Base-by-base conservation (phyloP, 176 grass and related monocot species). In the Oryza meridionalis region DNA sequence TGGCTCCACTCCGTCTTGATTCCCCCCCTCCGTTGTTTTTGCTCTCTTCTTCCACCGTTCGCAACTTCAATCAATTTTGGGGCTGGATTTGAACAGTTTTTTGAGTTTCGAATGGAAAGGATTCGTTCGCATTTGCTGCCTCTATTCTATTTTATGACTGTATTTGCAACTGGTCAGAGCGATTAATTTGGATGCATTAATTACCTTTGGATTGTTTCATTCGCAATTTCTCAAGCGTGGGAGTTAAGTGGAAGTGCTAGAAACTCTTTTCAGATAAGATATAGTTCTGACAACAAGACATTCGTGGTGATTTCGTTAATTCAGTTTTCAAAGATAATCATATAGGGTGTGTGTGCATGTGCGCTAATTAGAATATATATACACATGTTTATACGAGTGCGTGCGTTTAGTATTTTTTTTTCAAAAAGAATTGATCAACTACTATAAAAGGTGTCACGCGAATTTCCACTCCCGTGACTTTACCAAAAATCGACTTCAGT, bases 1-100 rank as follows among this genome's bases (percentile, higher is more conserved):
- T 37, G 19, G 2, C 11, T 4, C 17, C 6, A 21, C 45, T 62
- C 32, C 15, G 15, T 31, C 72, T 35, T 25, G 6, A 62, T 70
- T 76, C 29, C 29, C 29, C 29, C 64, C 74, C 37, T 79, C 55
- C 26, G 43, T 73, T 77, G 46, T 37, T 79, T 86, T 24, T 10
- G 2, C 9, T 55, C 26, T 5, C 35, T 37, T 37, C 35, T 1
- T 40, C 38, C 65, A 55, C 53, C 19, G 17, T 21, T 17, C 4
- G 40, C 55, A 11, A 14, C 17, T 55, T 55, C 16, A 19, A 55
- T 15, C 3, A 31, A 42, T 67, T 73, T 9, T 37, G 35, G 61
- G 24, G 53, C 25, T 37, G 35, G 6, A 37, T 58, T 58, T 58
- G 65, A 11, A 12, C 6, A 10, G 29, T 5, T 19, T 7, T 55